Base-by-base conservation (phyloP, 768 basidiomycete species). In the Boletus reticulatus region DNA sequence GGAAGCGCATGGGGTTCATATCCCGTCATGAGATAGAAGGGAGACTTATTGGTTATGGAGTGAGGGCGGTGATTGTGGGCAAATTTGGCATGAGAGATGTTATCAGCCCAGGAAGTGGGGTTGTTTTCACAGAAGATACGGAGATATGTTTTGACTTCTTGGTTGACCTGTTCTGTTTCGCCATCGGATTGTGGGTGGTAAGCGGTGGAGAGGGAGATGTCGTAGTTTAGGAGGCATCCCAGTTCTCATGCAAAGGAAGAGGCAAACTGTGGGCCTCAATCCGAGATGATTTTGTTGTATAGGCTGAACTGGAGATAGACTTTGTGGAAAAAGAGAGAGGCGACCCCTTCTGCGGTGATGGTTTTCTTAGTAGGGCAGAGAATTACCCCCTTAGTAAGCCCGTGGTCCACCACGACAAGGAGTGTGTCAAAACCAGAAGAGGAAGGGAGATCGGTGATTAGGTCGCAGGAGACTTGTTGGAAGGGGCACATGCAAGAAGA, bases 291-390 rank as follows among this genome's bases (percentile, higher is more conserved):
- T 36, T 36, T 36, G 34, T 36, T 14, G 17, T 46, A 53, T 9
- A 53, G 43, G 1, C 50, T 22, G 10, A 53, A 45, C 3, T 12
- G 14, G 4, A 10, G 10, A 24, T 48, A 57, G 0, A 47, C 43
- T 11, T 38, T 57, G 14, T 24, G 42, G 10, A 43, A 43, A 43
- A 43, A 13, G 14, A 43, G 42, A 11, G 14, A 11, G 1, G 55
- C 45, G 1, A 67, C 43, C 2, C 62, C 62, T n/a, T 43, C 31
- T 7, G 66, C 45, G 12, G 52, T 57, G 39, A 60, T 36, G 14
- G 14, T 36, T 6, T 36, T 36, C 5, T 36, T 36, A 2, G 34
- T 36, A 6, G 34, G 14, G 5, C 34, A 36, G 7, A 36, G 34
- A 36, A 36, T 36, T 36, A 36, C 34, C 34, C 34, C 34, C 34